phyloP scores from a whole-genome alignment of 2,329 filamentous ascomycete species.

The Fusarium succisae region DNA sequence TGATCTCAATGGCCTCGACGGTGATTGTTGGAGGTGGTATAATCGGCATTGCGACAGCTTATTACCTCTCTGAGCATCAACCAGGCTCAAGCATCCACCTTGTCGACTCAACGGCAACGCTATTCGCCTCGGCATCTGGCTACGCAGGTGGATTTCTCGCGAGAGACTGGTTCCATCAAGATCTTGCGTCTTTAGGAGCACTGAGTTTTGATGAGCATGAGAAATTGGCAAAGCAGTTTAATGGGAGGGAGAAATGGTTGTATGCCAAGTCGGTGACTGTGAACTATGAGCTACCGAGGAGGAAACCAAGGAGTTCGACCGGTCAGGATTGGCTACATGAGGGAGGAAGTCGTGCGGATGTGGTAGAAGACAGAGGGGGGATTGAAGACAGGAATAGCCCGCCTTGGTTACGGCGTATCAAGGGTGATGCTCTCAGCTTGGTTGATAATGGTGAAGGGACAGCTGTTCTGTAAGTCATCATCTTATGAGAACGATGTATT shows the following conservation, averaged over 20 bases:
- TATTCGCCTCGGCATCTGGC: slow-evolving; percentile 80
- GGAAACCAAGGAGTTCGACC: slow-evolving; percentile 50
- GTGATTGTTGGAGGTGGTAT: slow-evolving; percentile 77
- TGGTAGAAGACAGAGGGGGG: slow-evolving; percentile 53
- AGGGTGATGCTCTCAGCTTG: slow-evolving; percentile 66
- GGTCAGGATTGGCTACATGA: slow-evolving; percentile 73
- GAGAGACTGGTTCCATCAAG: slow-evolving; percentile 73
- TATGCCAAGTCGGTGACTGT: slow-evolving; percentile 66
- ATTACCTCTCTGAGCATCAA: slow-evolving; percentile 69
- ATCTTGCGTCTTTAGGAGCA: slow-evolving; percentile 66
- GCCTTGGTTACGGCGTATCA: slow-evolving; percentile 48
- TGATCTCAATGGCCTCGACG: slow-evolving; percentile 57
- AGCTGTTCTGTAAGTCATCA: slow-evolving; percentile 68
- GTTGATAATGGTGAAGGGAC: slow-evolving; percentile 69
- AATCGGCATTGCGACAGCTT: slow-evolving; percentile 76
- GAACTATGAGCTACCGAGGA: slow-evolving; percentile 54
- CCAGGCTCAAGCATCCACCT: slow-evolving; percentile 56
- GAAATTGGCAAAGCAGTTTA: slow-evolving; percentile 67
- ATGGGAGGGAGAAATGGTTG: slow-evolving; percentile 63
- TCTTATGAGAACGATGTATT: neutral
- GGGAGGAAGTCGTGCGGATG: slow-evolving; percentile 68
- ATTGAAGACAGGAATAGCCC: slow-evolving; percentile 46
- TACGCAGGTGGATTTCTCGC: slow-evolving; percentile 79
- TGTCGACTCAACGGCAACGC: slow-evolving; percentile 57
- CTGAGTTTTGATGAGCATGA: slow-evolving; percentile 77